Percentiles rank a stretch among this genome's conserved stretches.
These are phyloP conservation scores for Cucumis melo DNA, from an alignment of 306 rosid genomes.

Conservation along the genomic window DNA sequence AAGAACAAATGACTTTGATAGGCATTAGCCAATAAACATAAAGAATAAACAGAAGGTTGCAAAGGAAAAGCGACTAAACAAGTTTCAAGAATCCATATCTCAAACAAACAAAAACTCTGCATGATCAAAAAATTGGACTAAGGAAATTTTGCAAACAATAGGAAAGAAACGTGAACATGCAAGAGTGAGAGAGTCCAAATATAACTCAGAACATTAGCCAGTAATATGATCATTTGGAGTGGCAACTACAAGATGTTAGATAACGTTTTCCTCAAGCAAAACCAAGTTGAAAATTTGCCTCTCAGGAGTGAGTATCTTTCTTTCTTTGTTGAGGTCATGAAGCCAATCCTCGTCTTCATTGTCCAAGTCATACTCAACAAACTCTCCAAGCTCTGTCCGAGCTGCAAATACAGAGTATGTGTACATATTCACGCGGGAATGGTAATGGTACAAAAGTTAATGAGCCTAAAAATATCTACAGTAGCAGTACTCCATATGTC, in stretches of 20 bases:
- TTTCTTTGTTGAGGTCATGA: constrained; percentile 49
- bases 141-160: not conserved
- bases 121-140: not conserved
- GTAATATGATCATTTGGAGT: not conserved
- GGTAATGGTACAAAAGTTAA: not conserved
- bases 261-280: not conserved
- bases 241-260: not conserved
- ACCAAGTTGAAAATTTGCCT: constrained; percentile 20
- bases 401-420: constrained; percentile 24
- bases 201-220: not conserved
- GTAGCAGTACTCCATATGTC: not conserved
- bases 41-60: not conserved
- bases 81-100: not conserved
- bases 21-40: not conserved
- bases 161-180: not conserved
- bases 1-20: not conserved
- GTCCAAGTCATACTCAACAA: constrained; percentile 93
- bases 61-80: not conserved
- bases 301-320: constrained; percentile 48
- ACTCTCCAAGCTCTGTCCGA: constrained; percentile 90
- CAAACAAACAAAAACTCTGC: not conserved
- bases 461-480: not conserved
- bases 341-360: constrained; percentile 97
- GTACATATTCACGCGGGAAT: not conserved
- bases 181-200: not conserved